Percentiles rank a stretch among this genome's conserved stretches.
Evolutionary conservation across 805 yeast species (phyloP).

Genomic region (Helenozyma rhizophorensis): DNA sequence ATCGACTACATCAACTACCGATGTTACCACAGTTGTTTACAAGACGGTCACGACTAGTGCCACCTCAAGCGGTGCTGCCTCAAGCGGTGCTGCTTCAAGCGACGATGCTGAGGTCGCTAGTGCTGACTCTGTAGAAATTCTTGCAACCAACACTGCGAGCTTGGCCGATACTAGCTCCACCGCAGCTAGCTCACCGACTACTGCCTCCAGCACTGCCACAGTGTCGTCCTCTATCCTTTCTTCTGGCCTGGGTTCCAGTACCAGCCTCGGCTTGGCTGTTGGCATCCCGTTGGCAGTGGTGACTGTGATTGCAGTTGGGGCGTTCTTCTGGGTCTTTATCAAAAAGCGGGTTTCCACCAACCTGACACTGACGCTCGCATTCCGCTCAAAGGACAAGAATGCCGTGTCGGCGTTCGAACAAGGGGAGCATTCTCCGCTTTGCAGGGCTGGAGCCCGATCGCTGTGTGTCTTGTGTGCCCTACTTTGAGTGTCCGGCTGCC

Average conservation of each 20-base stretch:
- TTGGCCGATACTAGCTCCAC: constrained; percentile 1
- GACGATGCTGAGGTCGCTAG: neutral
- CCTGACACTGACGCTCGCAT: constrained; percentile 6
- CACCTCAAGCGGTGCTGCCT: too few relatives aligned
- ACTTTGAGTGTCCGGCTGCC: too few relatives aligned
- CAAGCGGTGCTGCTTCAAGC: too few relatives aligned
- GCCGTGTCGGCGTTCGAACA: too few relatives aligned
- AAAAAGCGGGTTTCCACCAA: constrained; percentile 8
- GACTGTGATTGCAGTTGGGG: constrained; percentile 17
- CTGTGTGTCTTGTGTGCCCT: too few relatives aligned
- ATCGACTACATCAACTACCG: too few relatives aligned
- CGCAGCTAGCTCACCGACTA: neutral
- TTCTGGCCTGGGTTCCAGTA: constrained; percentile 1
- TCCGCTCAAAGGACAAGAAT: too few relatives aligned
- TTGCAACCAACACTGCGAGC: neutral
- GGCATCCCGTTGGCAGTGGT: constrained; percentile 31
- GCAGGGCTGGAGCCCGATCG: too few relatives aligned
- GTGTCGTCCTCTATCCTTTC: neutral
- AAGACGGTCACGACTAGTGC: too few relatives aligned
- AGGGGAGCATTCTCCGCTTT: too few relatives aligned
- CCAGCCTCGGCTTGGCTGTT: constrained; percentile 25
- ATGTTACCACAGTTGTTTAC: too few relatives aligned
- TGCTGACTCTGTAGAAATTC: neutral
- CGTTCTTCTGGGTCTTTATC: constrained; percentile 7
- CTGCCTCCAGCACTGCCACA: neutral